These are phyloP conservation scores for Lentinula novae-zelandiae DNA, from an alignment of 1,284 basidiomycete species.

Conservation along the genomic window DNA sequence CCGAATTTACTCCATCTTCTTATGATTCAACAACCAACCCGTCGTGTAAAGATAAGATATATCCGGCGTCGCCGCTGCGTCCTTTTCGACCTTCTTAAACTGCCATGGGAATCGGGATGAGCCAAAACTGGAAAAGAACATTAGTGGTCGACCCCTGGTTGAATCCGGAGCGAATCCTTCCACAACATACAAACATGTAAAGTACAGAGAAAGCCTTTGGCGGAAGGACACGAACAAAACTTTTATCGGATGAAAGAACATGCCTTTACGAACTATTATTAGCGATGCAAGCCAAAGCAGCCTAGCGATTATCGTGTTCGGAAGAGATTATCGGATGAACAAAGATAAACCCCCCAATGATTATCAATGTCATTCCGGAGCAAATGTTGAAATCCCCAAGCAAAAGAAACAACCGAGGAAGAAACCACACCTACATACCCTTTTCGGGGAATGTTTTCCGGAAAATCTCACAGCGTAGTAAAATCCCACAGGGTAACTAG, in stretches of 20 bases:
- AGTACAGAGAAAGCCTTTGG: background rate
- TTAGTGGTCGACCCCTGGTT: conserved; percentile 63
- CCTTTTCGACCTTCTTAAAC: conserved; percentile 89
- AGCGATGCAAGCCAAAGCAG: too few relatives aligned
- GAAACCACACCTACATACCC: background rate
- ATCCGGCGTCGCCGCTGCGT: conserved; percentile 74
- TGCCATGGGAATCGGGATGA: conserved; percentile 94
- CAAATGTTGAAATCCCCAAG: conserved; percentile 79
- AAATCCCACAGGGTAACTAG: conserved; percentile 69
- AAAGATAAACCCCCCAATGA: conserved; percentile 45
- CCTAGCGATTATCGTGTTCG: background rate
- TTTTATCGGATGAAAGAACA: background rate
- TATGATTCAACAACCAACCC: conserved; percentile 26
- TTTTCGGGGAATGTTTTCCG: conserved; percentile 1
- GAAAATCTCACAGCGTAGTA: conserved; percentile 70
- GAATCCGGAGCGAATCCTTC: conserved; percentile 78
- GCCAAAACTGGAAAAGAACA: conserved; percentile 52
- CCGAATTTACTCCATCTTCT: conserved; percentile 26
- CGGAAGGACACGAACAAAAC: background rate
- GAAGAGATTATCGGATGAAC: background rate
- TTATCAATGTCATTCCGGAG: conserved; percentile 82
- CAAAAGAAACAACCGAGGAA: background rate
- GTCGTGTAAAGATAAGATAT: conserved; percentile 39
- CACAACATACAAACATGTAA: background rate
- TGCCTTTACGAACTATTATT: too few relatives aligned